Percentiles rank a stretch among this genome's conserved stretches.
Conservation (phyloP, 129 eudicot genomes). For the Flaveria trinervia region DNA sequence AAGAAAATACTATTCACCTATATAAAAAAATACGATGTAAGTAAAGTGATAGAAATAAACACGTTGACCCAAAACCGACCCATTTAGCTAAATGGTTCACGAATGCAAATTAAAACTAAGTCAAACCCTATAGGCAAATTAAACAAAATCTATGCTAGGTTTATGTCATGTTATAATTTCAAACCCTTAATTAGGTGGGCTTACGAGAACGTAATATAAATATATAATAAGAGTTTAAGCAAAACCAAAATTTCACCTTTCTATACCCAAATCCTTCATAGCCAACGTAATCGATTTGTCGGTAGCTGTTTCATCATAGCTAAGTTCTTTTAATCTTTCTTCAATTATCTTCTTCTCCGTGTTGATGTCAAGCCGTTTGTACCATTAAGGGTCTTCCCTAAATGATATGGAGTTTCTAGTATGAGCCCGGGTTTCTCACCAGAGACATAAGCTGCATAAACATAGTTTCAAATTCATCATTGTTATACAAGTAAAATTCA, state of each 20-base stretch:
- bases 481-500: too few species aligned
- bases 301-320: slow-evolving; percentile 21
- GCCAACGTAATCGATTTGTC: slow-evolving; percentile 37
- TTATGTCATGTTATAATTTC: too few species aligned
- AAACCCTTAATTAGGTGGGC: too few species aligned
- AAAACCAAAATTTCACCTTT: slow-evolving; percentile 40
- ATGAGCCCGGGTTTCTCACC: slow-evolving; percentile 54
- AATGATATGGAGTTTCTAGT: slow-evolving; percentile 42
- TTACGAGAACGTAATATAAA: not conserved
- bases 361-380: slow-evolving; percentile 42
- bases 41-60: too few species aligned
- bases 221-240: not conserved
- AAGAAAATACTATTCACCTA: too few species aligned
- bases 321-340: slow-evolving; percentile 43
- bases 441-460: slow-evolving; percentile 50
- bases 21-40: too few species aligned
- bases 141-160: too few species aligned
- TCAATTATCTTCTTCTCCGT: slow-evolving; percentile 45
- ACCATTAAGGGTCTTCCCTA: slow-evolving; percentile 56
- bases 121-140: too few species aligned
- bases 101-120: too few species aligned
- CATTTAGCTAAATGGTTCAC: too few species aligned
- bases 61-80: too few species aligned
- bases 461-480: not conserved
- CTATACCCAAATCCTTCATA: slow-evolving; percentile 56